Conservation (phyloP, 768 basidiomycete genomes). For the Mycena vitilis region DNA sequence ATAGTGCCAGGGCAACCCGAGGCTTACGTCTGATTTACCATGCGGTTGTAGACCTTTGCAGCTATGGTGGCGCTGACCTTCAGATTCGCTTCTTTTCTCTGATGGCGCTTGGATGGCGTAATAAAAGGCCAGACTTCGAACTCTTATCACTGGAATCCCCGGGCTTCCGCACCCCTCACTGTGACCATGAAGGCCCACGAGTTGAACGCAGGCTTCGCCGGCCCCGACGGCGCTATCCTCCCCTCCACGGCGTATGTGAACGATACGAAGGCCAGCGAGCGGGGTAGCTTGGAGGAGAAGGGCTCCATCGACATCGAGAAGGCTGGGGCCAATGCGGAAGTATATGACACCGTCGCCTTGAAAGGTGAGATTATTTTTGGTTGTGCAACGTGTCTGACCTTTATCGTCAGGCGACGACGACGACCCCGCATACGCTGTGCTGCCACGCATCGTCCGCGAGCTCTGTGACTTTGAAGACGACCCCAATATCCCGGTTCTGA, state of each 20-base stretch:
- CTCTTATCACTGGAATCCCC: conserved; percentile 6
- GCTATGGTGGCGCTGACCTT: too few species aligned
- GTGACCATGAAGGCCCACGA: conserved; percentile 28
- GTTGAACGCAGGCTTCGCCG: conserved; percentile 20
- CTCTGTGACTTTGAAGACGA: conserved; percentile 42
- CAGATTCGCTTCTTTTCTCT: conserved; percentile 1
- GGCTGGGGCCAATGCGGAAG: conserved; percentile 17
- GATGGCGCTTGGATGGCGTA: conserved; percentile 4
- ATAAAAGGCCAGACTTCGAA: conserved; percentile 10
- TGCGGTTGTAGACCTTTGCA: too few species aligned
- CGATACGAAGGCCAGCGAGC: conserved; percentile 20
- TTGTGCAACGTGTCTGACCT: neutral
- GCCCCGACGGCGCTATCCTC: conserved; percentile 26
- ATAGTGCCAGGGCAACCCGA: too few species aligned
- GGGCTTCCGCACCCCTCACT: neutral
- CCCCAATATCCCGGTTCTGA: conserved; percentile 38
- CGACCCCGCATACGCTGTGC: conserved; percentile 38
- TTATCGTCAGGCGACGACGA: conserved; percentile 36
- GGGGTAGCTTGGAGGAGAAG: conserved; percentile 31
- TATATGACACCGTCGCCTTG: conserved; percentile 28
- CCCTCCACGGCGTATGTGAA: conserved; percentile 22
- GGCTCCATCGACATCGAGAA: conserved; percentile 28
- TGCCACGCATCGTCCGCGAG: conserved; percentile 41
- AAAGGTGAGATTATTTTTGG: conserved; percentile 24
- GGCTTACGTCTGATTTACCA: too few species aligned